Conservation (phyloP, 768 basidiomycete genomes). For the Pisolithus microcarpus region DNA sequence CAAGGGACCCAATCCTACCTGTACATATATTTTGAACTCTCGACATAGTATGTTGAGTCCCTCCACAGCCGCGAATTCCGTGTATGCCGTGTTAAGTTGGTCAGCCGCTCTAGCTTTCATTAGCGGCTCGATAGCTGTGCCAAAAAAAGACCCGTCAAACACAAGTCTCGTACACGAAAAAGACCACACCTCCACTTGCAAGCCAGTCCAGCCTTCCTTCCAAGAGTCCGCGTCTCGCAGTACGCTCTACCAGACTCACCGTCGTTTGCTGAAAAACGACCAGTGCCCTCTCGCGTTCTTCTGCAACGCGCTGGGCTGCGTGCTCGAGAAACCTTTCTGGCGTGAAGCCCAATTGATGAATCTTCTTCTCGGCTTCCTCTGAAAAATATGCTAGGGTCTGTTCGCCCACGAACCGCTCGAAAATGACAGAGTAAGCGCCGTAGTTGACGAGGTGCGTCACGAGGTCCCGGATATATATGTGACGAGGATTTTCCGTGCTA, state of each 20-base stretch:
- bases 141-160: neutral
- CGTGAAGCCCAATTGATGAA: conserved; percentile 24
- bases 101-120: conserved; percentile 41
- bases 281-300: conserved; percentile 52
- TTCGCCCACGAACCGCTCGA: conserved; percentile 51
- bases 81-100: conserved; percentile 48
- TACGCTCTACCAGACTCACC: conserved; percentile 43
- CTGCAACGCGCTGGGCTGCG: conserved; percentile 37
- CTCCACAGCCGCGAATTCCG: conserved; percentile 52
- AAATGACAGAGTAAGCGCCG: conserved; percentile 44
- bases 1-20: conserved; percentile 32
- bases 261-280: conserved; percentile 43
- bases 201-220: conserved; percentile 38
- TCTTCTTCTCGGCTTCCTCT: conserved; percentile 38
- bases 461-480: conserved; percentile 41
- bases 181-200: conserved; percentile 31
- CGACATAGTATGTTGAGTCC: conserved; percentile 46
- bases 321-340: conserved; percentile 51
- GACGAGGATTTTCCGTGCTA: conserved; percentile 34
- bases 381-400: conserved; percentile 48
- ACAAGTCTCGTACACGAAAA: conserved; percentile 26
- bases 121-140: conserved; percentile 45
- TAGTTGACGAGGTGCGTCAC: conserved; percentile 52
- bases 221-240: conserved; percentile 49
- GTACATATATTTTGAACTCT: conserved; percentile 57